Base-by-base conservation (phyloP, 208 protist genomes). In the Trichomonas gallinae region DNA sequence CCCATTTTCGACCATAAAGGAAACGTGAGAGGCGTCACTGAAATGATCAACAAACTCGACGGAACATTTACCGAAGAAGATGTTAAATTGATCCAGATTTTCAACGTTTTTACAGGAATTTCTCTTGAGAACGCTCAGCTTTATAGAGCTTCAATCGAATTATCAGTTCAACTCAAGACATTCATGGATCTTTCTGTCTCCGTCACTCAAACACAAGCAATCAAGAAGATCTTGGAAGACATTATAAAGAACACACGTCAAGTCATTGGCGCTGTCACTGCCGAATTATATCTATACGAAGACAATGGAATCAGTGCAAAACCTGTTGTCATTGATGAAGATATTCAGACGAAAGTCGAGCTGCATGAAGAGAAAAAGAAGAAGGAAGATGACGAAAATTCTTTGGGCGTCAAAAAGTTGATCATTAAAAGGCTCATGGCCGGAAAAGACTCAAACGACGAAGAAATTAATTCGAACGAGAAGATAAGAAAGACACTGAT, bases 11-110 rank as follows among this genome's bases (percentile, higher is more conserved):
- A 97, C 44, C 49, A 96, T 4, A 63, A 97, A 45, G 96, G 97
- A 34, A 38, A 48, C 6, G 96, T 97, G 46, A 45, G 96, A 36
- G 97, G 97, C 26, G 97, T 97, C 13, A 93, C 88, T 13, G 97
- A 97, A 83, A 87, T 97, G 44, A 97, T 97, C 36, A 97, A 97
- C 81, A 97, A 93, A 51, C 17, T 93, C 13, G 87, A 93, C 51
- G 87, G 87, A 34, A 38, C n/a, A 34, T 93, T 93, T 51, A 93
- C 87, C 1, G 87, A 48, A 58, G 87, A 93, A 93, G 87, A 93
- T 51, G 87, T 48, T 36, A 17, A 26, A 93, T 17, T 93, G 11
- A 93, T 93, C 17, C 42, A 93, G 36, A 93, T 93, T 9, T 93
- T 93, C n/a, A 93, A 93, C 46, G 44, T 93, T 38, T 93, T 93